These are phyloP conservation scores for Stachybotrys chartarum DNA, from an alignment of 2,329 filamentous ascomycete species.

Conservation along the genomic window DNA sequence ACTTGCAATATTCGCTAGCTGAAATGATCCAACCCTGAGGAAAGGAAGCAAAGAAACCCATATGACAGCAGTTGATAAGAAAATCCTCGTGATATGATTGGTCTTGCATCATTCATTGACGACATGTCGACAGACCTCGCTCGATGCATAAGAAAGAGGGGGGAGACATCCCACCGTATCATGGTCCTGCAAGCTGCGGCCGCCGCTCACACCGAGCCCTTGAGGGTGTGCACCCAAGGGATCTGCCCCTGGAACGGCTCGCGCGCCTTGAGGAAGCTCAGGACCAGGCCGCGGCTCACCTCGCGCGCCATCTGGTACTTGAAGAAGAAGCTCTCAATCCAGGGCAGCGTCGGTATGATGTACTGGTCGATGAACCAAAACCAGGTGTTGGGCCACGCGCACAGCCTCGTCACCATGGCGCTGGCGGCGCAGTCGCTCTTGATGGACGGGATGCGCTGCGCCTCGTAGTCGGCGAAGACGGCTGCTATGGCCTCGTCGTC, in stretches of 20 bases:
- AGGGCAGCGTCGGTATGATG: not conserved
- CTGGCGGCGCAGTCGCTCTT: not conserved
- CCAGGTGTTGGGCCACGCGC: not conserved
- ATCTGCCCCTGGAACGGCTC: not conserved
- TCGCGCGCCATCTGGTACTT: not conserved
- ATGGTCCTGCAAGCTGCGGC: not conserved
- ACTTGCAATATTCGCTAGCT: too few species aligned
- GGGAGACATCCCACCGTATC: not conserved
- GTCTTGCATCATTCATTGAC: not conserved
- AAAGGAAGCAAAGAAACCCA: not conserved
- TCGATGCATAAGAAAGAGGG: not conserved
- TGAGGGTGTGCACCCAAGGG: not conserved
- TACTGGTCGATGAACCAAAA: not conserved
- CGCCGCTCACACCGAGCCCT: not conserved
- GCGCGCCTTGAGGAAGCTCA: not conserved
- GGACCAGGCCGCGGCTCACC: not conserved
- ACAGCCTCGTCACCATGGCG: not conserved
- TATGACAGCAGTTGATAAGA: not conserved
- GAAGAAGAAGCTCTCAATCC: not conserved
- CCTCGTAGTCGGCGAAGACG: not conserved
- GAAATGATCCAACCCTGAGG: not conserved
- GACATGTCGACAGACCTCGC: not conserved
- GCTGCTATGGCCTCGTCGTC: not conserved
- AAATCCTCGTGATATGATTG: not conserved
- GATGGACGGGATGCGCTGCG: not conserved